Conservation (phyloP, 345 rosid species). For the Aurinia saxatilis region DNA sequence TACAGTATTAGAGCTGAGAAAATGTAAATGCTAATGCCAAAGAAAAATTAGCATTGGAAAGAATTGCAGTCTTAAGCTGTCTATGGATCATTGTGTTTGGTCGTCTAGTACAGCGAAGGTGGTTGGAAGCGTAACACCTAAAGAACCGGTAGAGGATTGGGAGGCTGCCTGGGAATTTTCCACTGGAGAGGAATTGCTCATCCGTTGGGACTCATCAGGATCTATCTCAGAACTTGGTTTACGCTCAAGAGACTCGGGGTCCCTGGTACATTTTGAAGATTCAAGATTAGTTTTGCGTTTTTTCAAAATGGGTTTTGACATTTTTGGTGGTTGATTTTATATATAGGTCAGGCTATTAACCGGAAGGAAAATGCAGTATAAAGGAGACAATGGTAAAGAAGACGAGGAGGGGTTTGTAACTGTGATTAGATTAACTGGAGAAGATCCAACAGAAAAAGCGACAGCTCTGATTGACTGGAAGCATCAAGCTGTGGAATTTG, state of each 20-base stretch:
- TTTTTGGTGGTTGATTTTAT: neutral
- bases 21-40: neutral
- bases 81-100: conserved; percentile 8
- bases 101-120: conserved; percentile 84
- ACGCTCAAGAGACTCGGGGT: conserved; percentile 37
- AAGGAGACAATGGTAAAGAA: conserved; percentile 14
- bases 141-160: conserved; percentile 48
- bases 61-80: neutral
- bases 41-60: neutral
- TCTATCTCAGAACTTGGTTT: conserved; percentile 32
- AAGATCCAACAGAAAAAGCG: conserved; percentile 55
- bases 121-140: conserved; percentile 73
- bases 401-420: conserved; percentile 45
- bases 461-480: conserved; percentile 86
- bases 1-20: neutral
- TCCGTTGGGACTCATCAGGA: conserved; percentile 42
- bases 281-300: neutral
- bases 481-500: conserved; percentile 47
- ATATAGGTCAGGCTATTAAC: conserved; percentile 46
- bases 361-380: conserved; percentile 66
- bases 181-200: conserved; percentile 64
- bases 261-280: conserved; percentile 29
- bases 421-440: conserved; percentile 48
- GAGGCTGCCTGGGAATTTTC: conserved; percentile 70
- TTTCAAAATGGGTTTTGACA: neutral